Percentiles rank a stretch among this genome's conserved stretches.
Conservation (phyloP, 306 rosid species). For the Urtica urens region DNA sequence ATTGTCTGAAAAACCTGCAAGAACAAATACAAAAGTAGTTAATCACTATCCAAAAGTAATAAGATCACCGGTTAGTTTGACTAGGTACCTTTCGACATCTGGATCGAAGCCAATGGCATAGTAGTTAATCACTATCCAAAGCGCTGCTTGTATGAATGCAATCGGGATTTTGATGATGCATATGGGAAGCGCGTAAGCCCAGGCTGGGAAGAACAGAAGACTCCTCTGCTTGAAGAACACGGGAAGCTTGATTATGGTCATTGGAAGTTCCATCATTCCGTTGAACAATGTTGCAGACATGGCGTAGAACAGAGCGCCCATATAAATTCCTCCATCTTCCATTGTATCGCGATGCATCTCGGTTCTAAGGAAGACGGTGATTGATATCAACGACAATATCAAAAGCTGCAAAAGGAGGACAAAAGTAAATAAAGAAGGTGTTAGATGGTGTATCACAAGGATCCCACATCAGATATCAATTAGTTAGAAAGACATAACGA, state of each 20-base stretch:
- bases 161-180: slow-evolving; percentile 57
- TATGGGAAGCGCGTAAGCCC: slow-evolving; percentile 55
- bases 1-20: slow-evolving; percentile 53
- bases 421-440: not conserved
- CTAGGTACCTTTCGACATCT: slow-evolving; percentile 32
- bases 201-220: slow-evolving; percentile 46
- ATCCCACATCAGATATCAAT: not conserved
- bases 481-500: too few relatives aligned
- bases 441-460: not conserved
- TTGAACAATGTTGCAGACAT: slow-evolving; percentile 22
- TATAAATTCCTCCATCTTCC: slow-evolving; percentile 33
- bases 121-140: slow-evolving; percentile 53
- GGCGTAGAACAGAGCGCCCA: slow-evolving; percentile 27
- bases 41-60: not conserved
- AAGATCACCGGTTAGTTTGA: too few relatives aligned
- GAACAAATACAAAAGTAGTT: not conserved
- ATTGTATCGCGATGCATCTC: slow-evolving; percentile 46
- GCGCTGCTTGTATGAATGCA: slow-evolving; percentile 30
- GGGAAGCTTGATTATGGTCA: slow-evolving; percentile 55
- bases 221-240: slow-evolving; percentile 62
- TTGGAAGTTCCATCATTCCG: slow-evolving; percentile 42
- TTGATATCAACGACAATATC: slow-evolving; percentile 26
- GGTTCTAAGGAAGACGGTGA: slow-evolving; percentile 59
- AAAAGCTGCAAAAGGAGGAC: slow-evolving; percentile 29
- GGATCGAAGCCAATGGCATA: slow-evolving; percentile 59